Evolutionary conservation across 2,329 filamentous ascomycete species (phyloP), one percentile per base, ranked within the genome.

Genomic region (Keithomyces neogunnii): DNA sequence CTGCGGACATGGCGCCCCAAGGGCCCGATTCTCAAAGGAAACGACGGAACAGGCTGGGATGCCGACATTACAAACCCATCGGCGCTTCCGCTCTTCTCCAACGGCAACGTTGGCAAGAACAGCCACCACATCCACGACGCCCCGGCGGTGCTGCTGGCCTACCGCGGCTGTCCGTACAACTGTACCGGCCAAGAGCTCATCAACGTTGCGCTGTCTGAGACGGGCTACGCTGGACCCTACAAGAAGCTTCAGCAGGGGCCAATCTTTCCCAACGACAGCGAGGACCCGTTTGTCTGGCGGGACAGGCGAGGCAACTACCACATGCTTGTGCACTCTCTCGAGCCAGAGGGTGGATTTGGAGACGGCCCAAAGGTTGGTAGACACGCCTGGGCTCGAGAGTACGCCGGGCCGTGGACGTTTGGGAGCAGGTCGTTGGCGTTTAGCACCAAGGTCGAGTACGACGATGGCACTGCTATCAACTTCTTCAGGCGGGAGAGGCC

Each of bases 401-500:
- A 60, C 26, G 55, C 54, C 1, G 65, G 65, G 0, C 63, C 63
- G 0, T 67, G 65, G 64, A 60, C 58, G 0, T 65, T 64, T 32
- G 54, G 54, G n/a, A 60, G 57, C 32, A 56, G 59, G 3, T 56
- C 57, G 2, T 58, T 59, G 28, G 60, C 65, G 0, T 67, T 60
- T 5, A 64, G 58, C 45, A 63, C 63, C 0, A 60, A 60, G 2
- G 57, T 67, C 4, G 51, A 56, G 1, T 67, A 61, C 48, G 68
- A 66, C 0, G 74, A 77, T 55, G 73, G 74, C 0, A 62, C 61
- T 0, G 59, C 29, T 62, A 43, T 65, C 43, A 61, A 66, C 3
- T 73, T 69, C 36, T 70, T 71, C 48, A 64, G 75, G 2, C 59
- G 74, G 10, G 74, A 77, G 55, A 60, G 75, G 2, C 73, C 74